Conservation (phyloP, 1,284 basidiomycete genomes). For the Tilletia setariae region DNA sequence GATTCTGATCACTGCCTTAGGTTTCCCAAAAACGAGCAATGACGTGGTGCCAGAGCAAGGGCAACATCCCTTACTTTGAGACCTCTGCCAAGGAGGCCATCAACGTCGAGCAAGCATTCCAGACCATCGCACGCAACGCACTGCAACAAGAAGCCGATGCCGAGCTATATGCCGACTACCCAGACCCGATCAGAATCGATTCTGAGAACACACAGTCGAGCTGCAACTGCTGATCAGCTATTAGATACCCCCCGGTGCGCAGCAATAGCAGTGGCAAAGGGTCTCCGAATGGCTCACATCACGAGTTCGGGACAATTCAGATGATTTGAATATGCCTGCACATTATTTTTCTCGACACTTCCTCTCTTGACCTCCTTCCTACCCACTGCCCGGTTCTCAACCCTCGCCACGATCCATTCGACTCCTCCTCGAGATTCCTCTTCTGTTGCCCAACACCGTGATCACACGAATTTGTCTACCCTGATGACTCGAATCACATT, state of each 20-base stretch:
- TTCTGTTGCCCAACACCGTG: no score
- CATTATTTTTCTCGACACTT: neutral
- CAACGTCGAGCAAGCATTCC: conserved; percentile 99
- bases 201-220: conserved; percentile 85
- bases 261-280: no score
- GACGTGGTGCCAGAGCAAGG: conserved; percentile 99
- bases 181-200: conserved; percentile 96
- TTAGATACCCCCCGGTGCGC: no score
- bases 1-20: conserved; percentile 58
- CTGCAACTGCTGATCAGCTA: conserved; percentile 83
- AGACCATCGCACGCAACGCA: conserved; percentile 97
- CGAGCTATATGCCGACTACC: conserved; percentile 97
- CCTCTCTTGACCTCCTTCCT: neutral
- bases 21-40: conserved; percentile 99
- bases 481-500: no score
- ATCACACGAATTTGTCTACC: no score
- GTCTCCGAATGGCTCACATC: no score
- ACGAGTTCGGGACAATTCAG: no score
- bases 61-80: conserved; percentile 99
- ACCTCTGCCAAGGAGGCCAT: conserved; percentile 99
- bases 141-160: conserved; percentile 94
- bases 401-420: neutral
- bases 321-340: no score
- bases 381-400: neutral
- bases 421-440: no score